Evolutionary conservation across 2,329 filamentous ascomycete genomes (phyloP), one percentile per base, ranked within the genome.

Genomic region (Colletotrichum siamense): DNA sequence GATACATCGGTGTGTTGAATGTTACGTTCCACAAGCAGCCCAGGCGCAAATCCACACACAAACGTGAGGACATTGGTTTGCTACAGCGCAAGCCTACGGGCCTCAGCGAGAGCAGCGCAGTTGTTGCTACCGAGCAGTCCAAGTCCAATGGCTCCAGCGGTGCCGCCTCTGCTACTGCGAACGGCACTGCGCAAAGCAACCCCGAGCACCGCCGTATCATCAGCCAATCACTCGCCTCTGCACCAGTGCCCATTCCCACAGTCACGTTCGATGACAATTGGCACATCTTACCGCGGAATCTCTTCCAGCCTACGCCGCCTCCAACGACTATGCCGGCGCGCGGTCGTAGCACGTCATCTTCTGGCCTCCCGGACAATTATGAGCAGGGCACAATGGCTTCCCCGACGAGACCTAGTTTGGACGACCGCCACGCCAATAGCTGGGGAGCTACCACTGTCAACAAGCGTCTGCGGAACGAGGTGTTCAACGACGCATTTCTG

Each of bases 401-500:
- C n/a, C 79, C 68, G 24, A 65, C 75, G 26, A 81, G 89, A 26
- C 89, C 89, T 6, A 82, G 80, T 5, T 80, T 93, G 75, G 89
- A 91, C 28, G 88, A 92, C 59, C 87, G 90, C 24, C 88, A 90
- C 80, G 90, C 91, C 9, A 91, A 91, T 79, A 93, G 92, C 81
- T 98, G 96, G 96, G 96, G 96, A 9, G 95, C 96, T 18, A 98
- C 96, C 0, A 96, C 94, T 26, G 95, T 98, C 75, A 99, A 99
- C 82, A 94, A 95, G 80, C 92, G 94, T 75, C 86, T 99, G 52
- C 94, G 96, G 76, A 96, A 98, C 82, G 95, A 98, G 83, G 96
- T 98, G 1, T 94, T 98, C 81, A 95, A 96, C 52, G 96, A 98
- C 82, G 96, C 96, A 0, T 98, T 98, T 81, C 88, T 95, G 59